These are phyloP conservation scores for Zoysia pacifica DNA, from an alignment of 176 grass and related monocot species.

Conservation along the genomic window DNA sequence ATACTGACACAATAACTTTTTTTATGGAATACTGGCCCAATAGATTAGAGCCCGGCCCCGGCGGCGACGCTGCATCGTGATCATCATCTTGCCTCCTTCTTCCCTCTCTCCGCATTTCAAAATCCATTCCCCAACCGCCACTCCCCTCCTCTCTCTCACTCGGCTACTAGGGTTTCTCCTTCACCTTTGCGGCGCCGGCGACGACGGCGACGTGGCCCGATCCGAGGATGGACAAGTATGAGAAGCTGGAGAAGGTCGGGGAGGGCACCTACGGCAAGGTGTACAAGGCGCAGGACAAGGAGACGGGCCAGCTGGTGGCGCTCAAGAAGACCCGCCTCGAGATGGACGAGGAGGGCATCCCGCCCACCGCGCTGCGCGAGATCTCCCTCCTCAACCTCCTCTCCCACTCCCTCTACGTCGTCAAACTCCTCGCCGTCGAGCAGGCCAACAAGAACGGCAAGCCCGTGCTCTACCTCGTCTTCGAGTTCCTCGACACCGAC, in stretches of 20 bases:
- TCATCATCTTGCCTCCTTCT: neutral
- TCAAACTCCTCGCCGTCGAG: constrained; percentile 84
- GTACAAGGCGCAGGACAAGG: constrained; percentile 66
- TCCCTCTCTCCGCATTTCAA: constrained; percentile 31
- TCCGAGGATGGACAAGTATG: constrained; percentile 67
- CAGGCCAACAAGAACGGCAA: constrained; percentile 72
- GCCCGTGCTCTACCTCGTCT: constrained; percentile 84
- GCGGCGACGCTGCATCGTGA: neutral
- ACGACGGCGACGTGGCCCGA: constrained; percentile 13
- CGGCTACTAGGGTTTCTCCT: constrained; percentile 10
- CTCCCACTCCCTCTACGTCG: constrained; percentile 86
- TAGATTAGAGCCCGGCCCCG: neutral
- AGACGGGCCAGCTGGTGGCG: constrained; percentile 52
- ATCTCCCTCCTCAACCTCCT: constrained; percentile 92
- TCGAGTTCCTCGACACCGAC: constrained; percentile 90
- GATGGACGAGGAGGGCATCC: constrained; percentile 99
- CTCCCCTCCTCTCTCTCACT: neutral
- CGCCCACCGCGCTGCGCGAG: constrained; percentile 82
- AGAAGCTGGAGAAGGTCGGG: constrained; percentile 95
- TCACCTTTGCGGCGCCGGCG: neutral
- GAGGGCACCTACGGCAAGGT: constrained; percentile 52
- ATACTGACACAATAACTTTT: too few species aligned
- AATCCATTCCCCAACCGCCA: neutral
- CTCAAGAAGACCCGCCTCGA: constrained; percentile 89
- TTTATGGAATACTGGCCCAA: too few species aligned